Evolutionary conservation across 192 early-diverging fungal genomes (phyloP).

Genomic region (Gryganskiella cystojenkinii): DNA sequence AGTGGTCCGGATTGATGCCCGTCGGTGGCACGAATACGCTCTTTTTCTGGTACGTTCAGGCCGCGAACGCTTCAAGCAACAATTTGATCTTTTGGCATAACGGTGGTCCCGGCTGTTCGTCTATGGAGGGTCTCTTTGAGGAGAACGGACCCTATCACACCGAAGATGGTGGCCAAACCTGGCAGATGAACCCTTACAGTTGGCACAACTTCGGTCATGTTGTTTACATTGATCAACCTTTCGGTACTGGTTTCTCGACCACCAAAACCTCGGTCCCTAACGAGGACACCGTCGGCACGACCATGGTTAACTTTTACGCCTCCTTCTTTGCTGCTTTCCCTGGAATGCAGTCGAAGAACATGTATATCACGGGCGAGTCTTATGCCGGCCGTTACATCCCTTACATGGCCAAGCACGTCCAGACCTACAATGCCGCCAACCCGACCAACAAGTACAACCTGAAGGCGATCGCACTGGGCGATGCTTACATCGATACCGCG

Average conservation of each 20-base stretch:
- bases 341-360: conserved; percentile 24
- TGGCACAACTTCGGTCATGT: conserved; percentile 12
- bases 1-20: conserved; percentile 9
- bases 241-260: conserved; percentile 13
- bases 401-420: conserved; percentile 48
- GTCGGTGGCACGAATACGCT: conserved; percentile 3
- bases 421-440: conserved; percentile 7
- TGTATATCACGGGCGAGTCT: conserved; percentile 56
- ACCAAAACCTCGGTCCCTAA: conserved; percentile 2
- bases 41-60: conserved; percentile 19
- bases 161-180: conserved; percentile 1
- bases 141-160: conserved; percentile 16
- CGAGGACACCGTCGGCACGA: conserved; percentile 13
- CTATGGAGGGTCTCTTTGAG: conserved; percentile 1
- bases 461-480: conserved; percentile 33
- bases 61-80: conserved; percentile 13
- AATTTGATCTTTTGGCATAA: conserved; percentile 18
- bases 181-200: conserved; percentile 9
- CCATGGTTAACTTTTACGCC: conserved; percentile 47
- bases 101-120: conserved; percentile 4
- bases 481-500: conserved; percentile 10
- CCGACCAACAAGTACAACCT: conserved; percentile 25
- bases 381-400: conserved; percentile 57
- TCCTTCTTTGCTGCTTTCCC: conserved; percentile 54
- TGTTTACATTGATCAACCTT: conserved; percentile 13